These are phyloP conservation scores for Hebeloma cylindrosporum DNA, from an alignment of 768 basidiomycete genomes.

Conservation along the genomic window DNA sequence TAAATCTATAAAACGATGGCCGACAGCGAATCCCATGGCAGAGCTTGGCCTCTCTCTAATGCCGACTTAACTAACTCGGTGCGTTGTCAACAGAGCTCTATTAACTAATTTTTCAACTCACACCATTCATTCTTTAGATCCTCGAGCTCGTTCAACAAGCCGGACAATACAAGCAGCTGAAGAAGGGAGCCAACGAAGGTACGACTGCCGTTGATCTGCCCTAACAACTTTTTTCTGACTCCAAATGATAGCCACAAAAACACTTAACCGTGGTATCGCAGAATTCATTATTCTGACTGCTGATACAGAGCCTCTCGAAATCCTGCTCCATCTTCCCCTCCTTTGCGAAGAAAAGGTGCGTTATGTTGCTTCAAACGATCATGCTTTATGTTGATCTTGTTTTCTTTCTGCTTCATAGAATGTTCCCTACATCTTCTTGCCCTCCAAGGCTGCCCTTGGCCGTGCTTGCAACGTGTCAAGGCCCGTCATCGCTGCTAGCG, in stretches of 20 bases:
- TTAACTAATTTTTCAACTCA: constrained; percentile 5
- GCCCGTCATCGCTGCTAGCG: constrained; percentile 92
- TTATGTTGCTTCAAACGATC: not conserved
- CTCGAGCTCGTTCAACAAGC: constrained; percentile 96
- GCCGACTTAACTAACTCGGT: constrained; percentile 90
- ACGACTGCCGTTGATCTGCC: constrained; percentile 16
- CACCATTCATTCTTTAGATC: constrained; percentile 52
- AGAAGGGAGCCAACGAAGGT: constrained; percentile 99
- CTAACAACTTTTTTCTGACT: constrained; percentile 9
- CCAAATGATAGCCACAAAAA: constrained; percentile 79
- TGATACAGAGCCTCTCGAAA: constrained; percentile 97
- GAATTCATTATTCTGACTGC: constrained; percentile 97
- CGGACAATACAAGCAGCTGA: constrained; percentile 95
- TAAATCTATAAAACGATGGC: constrained; percentile 37
- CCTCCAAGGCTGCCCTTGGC: constrained; percentile 92
- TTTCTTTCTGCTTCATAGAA: constrained; percentile 55
- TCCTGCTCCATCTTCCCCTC: constrained; percentile 93
- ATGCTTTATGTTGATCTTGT: not conserved
- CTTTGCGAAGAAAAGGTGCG: constrained; percentile 96
- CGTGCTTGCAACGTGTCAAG: constrained; percentile 95
- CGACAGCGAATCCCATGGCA: constrained; percentile 62
- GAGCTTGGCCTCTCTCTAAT: constrained; percentile 88
- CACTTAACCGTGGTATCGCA: constrained; percentile 94
- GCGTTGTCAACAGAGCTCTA: constrained; percentile 24
- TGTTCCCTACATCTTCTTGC: constrained; percentile 94